A percentile compares a stretch with the other conserved stretches of the same genome.
Evolutionary conservation across 1,139 yeast species (phyloP).

Genomic region (Candida anutae): DNA sequence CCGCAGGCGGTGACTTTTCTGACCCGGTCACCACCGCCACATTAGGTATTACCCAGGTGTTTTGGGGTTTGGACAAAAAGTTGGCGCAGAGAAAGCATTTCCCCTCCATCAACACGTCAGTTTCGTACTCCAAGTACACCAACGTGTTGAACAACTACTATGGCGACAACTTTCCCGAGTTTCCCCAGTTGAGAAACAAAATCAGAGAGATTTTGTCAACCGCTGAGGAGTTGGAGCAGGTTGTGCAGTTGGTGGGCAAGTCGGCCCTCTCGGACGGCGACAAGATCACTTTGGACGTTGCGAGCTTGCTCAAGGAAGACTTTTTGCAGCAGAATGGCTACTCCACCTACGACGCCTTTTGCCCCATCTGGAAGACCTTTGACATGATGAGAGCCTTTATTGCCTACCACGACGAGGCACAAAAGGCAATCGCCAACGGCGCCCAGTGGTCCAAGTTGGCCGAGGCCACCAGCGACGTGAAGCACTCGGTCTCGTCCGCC

Average conservation of each 20-base stretch:
- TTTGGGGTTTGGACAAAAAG: slow-evolving; percentile 99
- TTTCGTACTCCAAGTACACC: slow-evolving; percentile 94
- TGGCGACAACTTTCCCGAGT: slow-evolving; percentile 81
- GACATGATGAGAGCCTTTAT: slow-evolving; percentile 97
- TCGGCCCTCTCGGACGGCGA: slow-evolving; percentile 94
- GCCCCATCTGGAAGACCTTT: slow-evolving; percentile 98
- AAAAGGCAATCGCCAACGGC: slow-evolving; percentile 90
- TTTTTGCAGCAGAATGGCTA: slow-evolving; percentile 99
- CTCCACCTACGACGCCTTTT: slow-evolving; percentile 95
- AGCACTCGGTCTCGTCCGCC: slow-evolving; percentile 88
- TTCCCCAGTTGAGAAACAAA: slow-evolving; percentile 81
- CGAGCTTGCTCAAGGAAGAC: slow-evolving; percentile 88
- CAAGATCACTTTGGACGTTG: slow-evolving; percentile 92
- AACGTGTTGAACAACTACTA: slow-evolving; percentile 79
- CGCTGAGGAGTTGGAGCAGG: slow-evolving; percentile 98
- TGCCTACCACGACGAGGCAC: slow-evolving; percentile 92
- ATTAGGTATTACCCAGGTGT: slow-evolving; percentile 96
- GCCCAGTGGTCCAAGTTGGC: slow-evolving; percentile 90
- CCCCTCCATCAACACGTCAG: slow-evolving; percentile 96
- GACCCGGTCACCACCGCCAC: slow-evolving; percentile 99
- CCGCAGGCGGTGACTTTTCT: slow-evolving; percentile 99
- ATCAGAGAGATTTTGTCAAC: slow-evolving; percentile 90
- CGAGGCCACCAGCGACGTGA: slow-evolving; percentile 82
- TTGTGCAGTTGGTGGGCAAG: slow-evolving; percentile 97
- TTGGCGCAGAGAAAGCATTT: slow-evolving; percentile 99